Conservation (phyloP, 306 rosid genomes). For the Acacia melanoxylon region DNA sequence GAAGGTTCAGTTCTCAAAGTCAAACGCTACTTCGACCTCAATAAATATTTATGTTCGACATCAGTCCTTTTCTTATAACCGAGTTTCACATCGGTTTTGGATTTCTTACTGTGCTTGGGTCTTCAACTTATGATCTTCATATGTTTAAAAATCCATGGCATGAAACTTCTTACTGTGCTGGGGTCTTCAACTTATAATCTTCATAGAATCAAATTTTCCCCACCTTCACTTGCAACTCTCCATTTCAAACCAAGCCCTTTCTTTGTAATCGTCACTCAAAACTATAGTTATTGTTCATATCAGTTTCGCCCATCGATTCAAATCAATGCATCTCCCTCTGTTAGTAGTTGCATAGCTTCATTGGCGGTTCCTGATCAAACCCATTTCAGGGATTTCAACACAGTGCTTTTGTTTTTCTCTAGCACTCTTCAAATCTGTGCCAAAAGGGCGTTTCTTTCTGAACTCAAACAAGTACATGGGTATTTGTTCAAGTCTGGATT, state of each 20-base stretch:
- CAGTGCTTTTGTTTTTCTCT: conserved; percentile 41
- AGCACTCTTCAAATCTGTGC: conserved; percentile 62
- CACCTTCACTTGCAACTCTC: conserved; percentile 16
- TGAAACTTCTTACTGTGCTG: not conserved
- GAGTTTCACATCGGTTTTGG: not conserved
- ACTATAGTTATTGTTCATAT: conserved; percentile 24
- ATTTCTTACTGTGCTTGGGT: not conserved
- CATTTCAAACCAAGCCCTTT: conserved; percentile 40
- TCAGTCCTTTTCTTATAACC: not conserved
- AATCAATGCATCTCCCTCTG: conserved; percentile 6
- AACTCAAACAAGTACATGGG: conserved; percentile 68
- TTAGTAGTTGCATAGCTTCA: conserved; percentile 34
- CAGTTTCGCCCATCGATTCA: conserved; percentile 25
- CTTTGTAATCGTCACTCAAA: conserved; percentile 32
- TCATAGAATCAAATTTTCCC: not conserved
- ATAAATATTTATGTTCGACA: not conserved
- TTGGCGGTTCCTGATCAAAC: conserved; percentile 36
- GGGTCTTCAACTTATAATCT: not conserved
- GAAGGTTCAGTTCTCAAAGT: not conserved
- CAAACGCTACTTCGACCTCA: not conserved
- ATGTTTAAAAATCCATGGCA: not conserved
- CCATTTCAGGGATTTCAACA: conserved; percentile 37
- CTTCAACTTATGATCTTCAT: not conserved
- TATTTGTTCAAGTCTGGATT: conserved; percentile 56
- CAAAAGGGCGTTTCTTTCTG: conserved; percentile 47